Conservation (phyloP, 2,329 filamentous ascomycete genomes). For the Talaromyces marneffei region DNA sequence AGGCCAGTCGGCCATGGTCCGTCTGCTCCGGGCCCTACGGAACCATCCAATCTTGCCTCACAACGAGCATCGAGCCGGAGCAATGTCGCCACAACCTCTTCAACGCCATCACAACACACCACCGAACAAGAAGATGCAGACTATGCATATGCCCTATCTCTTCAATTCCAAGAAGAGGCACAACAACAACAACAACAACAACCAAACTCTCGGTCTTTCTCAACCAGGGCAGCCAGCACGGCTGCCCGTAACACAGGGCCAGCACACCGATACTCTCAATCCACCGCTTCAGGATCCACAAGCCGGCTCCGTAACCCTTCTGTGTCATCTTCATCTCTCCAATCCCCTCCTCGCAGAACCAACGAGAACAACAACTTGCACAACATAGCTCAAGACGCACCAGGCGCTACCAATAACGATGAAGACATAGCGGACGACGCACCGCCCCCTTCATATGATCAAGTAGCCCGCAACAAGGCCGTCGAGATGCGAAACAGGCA, state of each 20-base stretch:
- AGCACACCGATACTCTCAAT: conserved; percentile 9
- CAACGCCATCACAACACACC: conserved; percentile 16
- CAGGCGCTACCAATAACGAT: conserved; percentile 21
- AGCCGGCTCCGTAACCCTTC: neutral
- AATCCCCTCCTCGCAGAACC: neutral
- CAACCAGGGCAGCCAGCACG: neutral
- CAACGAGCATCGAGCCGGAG: conserved; percentile 24
- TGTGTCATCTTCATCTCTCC: neutral
- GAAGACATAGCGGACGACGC: conserved; percentile 39
- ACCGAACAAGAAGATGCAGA: conserved; percentile 62
- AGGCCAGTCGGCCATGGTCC: conserved; percentile 62
- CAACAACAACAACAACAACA: conserved; percentile 57
- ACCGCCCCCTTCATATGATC: conserved; percentile 61
- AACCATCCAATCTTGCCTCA: conserved; percentile 19
- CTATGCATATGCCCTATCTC: conserved; percentile 79
- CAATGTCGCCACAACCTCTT: neutral
- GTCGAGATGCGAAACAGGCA: conserved; percentile 36
- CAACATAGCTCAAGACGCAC: conserved; percentile 24
- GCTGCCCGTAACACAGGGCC: neutral
- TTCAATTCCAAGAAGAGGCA: conserved; percentile 88
- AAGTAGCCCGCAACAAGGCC: conserved; percentile 52
- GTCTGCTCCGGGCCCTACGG: neutral
- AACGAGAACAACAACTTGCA: conserved; percentile 35
- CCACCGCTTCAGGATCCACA: neutral
- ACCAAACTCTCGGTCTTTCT: conserved; percentile 25